A percentile compares a stretch with the other conserved stretches of the same genome.
Evolutionary conservation across 257 asterid genomes (phyloP).

Genomic region (Leonotis leonurus): DNA sequence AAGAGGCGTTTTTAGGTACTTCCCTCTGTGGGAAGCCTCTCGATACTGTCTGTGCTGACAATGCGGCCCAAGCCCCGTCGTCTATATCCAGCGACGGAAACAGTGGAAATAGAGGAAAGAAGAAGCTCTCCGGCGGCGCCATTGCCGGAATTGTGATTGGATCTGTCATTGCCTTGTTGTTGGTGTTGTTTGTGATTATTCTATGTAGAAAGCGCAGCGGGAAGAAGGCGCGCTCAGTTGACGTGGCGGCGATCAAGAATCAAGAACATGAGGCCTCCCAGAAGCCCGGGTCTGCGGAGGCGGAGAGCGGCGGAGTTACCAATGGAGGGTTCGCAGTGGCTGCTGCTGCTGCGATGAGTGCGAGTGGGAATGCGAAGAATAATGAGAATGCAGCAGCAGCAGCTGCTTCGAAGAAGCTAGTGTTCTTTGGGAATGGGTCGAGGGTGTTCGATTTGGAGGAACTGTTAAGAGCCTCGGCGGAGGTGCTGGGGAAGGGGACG

Average conservation of each 20-base stretch:
- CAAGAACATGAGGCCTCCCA: conserved; percentile 39
- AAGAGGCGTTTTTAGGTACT: conserved; percentile 52
- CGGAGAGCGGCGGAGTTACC: conserved; percentile 31
- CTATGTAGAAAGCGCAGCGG: conserved; percentile 60
- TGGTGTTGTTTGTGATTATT: conserved; percentile 43
- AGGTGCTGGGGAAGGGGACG: conserved; percentile 60
- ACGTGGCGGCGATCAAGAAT: conserved; percentile 38
- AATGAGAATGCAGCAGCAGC: conserved; percentile 4
- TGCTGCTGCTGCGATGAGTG: conserved; percentile 32
- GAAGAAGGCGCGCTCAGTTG: conserved; percentile 45
- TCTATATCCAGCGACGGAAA: conserved; percentile 22
- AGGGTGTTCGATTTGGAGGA: conserved; percentile 56
- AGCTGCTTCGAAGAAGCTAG: conserved; percentile 34
- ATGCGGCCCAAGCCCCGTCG: conserved; percentile 27
- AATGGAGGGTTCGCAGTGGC: conserved; percentile 37
- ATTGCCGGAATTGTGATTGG: conserved; percentile 80
- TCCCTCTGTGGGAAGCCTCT: conserved; percentile 74
- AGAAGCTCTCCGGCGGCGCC: conserved; percentile 63
- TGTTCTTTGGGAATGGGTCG: conserved; percentile 37
- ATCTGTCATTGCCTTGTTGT: conserved; percentile 48
- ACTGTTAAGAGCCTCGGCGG: conserved; percentile 56
- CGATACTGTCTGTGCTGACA: conserved; percentile 36
- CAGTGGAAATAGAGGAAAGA: conserved; percentile 10
- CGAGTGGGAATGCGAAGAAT: conserved; percentile 17
- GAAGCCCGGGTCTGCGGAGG: conserved; percentile 36